phyloP scores from a whole-genome alignment of 345 rosid genomes.

The Arabidopsis arenosa region DNA sequence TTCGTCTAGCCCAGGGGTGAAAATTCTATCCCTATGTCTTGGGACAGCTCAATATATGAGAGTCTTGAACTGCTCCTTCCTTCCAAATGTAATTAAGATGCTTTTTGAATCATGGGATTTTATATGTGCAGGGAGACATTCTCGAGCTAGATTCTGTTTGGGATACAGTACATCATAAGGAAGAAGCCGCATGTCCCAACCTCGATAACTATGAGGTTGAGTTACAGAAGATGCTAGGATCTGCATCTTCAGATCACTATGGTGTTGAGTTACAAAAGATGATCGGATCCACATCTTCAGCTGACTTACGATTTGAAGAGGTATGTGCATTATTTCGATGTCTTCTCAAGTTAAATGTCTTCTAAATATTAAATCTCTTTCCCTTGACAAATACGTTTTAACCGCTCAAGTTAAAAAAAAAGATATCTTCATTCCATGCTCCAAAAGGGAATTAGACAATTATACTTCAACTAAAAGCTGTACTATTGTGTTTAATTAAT shows the following conservation, averaged over 20 bases:
- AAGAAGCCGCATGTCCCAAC: slow-evolving; percentile 29
- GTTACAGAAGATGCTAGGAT: slow-evolving; percentile 45
- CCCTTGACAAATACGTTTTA: background rate
- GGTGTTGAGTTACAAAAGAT: slow-evolving; percentile 43
- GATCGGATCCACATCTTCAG: slow-evolving; percentile 48
- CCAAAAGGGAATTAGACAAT: slow-evolving; percentile 4
- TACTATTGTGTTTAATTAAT: background rate
- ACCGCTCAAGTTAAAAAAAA: background rate
- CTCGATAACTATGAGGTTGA: slow-evolving; percentile 37
- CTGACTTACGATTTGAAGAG: slow-evolving; percentile 55
- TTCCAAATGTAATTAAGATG: slow-evolving; percentile 26
- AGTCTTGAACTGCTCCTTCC: slow-evolving; percentile 16
- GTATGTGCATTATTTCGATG: slow-evolving; percentile 45
- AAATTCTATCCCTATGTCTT: slow-evolving; percentile 37
- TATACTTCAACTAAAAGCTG: background rate
- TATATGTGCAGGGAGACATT: slow-evolving; percentile 45
- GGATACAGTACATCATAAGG: slow-evolving; percentile 41
- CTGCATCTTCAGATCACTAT: slow-evolving; percentile 41
- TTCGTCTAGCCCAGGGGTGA: slow-evolving; percentile 53
- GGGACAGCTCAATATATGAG: slow-evolving; percentile 25
- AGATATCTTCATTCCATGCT: background rate
- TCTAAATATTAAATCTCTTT: slow-evolving; percentile 21
- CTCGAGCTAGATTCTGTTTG: slow-evolving; percentile 40
- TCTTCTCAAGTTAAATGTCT: slow-evolving; percentile 18
- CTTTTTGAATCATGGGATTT: slow-evolving; percentile 37